phyloP scores from a whole-genome alignment of 345 rosid genomes.

The Cardamine occulta region DNA sequence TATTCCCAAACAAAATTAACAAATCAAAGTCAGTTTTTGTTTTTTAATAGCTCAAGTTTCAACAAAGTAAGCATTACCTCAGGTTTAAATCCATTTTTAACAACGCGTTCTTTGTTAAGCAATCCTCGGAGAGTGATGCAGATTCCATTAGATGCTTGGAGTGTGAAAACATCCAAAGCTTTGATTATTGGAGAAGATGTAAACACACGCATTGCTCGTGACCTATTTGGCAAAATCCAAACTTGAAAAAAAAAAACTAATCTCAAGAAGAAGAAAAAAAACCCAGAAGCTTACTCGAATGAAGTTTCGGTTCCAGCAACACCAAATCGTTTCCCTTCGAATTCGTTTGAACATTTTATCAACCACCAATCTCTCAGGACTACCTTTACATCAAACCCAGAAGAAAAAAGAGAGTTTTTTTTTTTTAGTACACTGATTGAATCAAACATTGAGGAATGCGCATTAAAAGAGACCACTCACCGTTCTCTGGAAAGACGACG shows the following conservation, averaged over 20 bases:
- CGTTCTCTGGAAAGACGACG: constrained; percentile 29
- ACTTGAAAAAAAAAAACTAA: background rate
- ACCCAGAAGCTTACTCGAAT: constrained; percentile 46
- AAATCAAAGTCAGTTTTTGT: background rate
- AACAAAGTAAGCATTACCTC: constrained; percentile 48
- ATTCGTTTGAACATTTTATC: constrained; percentile 50
- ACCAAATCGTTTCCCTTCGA: constrained; percentile 65
- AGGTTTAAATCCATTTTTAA: constrained; percentile 60
- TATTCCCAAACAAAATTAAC: constrained; percentile 33
- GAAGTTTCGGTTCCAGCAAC: constrained; percentile 61
- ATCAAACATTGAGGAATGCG: background rate
- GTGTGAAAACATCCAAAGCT: constrained; percentile 59
- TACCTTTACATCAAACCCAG: constrained; percentile 49
- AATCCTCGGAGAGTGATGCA: constrained; percentile 59
- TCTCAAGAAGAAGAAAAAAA: background rate
- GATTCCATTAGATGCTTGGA: constrained; percentile 73
- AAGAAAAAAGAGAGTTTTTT: background rate
- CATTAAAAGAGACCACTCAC: constrained; percentile 16
- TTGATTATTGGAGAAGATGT: constrained; percentile 73
- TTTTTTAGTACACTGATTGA: background rate
- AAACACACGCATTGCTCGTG: constrained; percentile 59
- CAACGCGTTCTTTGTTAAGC: constrained; percentile 54
- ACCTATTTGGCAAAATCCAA: constrained; percentile 35
- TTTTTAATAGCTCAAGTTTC: background rate
- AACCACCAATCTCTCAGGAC: constrained; percentile 80